Evolutionary conservation across 495 filamentous ascomycete species (phyloP).

Genomic region (Xylaria palmicola): DNA sequence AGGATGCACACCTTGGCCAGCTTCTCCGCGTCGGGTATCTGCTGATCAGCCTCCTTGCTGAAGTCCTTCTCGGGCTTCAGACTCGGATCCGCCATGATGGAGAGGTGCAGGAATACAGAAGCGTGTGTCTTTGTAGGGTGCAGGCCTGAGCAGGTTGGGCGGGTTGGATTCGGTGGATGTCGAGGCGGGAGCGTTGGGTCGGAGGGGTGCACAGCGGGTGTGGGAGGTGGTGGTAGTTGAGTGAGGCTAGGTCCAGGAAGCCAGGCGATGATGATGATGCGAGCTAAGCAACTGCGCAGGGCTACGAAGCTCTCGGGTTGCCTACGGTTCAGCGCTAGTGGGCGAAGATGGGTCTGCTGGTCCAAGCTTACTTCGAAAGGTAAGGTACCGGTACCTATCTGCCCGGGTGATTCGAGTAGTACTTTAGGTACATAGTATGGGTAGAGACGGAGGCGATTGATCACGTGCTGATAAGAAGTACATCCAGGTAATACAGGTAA

Average conservation of each 20-base stretch:
- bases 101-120: not conserved
- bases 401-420: too few species aligned
- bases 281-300: constrained; percentile 7
- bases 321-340: constrained; percentile 2
- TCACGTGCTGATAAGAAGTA: not conserved
- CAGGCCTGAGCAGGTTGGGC: not conserved
- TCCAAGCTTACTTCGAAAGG: not conserved
- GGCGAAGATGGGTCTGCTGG: not conserved
- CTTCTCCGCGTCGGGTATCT: constrained; percentile 83
- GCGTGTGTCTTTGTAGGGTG: not conserved
- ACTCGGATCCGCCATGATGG: constrained; percentile 47
- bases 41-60: constrained; percentile 87
- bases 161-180: not conserved
- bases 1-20: constrained; percentile 69
- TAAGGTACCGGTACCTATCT: too few species aligned
- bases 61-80: constrained; percentile 68
- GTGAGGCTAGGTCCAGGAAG: not conserved
- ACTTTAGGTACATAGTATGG: too few species aligned
- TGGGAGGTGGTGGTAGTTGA: not conserved
- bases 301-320: constrained; percentile 15
- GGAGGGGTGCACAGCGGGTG: too few species aligned
- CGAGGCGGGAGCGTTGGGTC: too few species aligned
- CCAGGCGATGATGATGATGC: constrained; percentile 12
- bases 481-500: not conserved
- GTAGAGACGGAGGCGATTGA: too few species aligned